Percentiles rank a stretch among this genome's conserved stretches.
phyloP scores from a whole-genome alignment of 1,284 basidiomycete genomes.

The Malassezia equina region DNA sequence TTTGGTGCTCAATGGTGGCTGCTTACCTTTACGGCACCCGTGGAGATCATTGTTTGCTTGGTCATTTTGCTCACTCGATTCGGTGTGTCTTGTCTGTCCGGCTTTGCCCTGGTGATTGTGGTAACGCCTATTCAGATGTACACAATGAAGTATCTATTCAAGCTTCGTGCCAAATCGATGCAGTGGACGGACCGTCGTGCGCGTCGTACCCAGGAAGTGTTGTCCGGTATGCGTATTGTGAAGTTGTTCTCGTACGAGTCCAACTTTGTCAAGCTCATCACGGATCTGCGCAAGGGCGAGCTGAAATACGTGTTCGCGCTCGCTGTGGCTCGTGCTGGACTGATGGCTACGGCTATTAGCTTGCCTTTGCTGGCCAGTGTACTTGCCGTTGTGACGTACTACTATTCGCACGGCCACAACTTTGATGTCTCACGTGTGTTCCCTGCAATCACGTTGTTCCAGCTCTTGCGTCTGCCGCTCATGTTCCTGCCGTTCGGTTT shows the following conservation, averaged over 20 bases:
- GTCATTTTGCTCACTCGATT: slow-evolving; percentile 62
- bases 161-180: slow-evolving; percentile 66
- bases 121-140: slow-evolving; percentile 59
- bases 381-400: slow-evolving; percentile 73
- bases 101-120: slow-evolving; percentile 65
- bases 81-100: slow-evolving; percentile 70
- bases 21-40: slow-evolving; percentile 64
- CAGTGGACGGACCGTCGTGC: slow-evolving; percentile 66
- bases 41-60: slow-evolving; percentile 49
- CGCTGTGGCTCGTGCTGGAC: slow-evolving; percentile 62
- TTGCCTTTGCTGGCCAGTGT: slow-evolving; percentile 73
- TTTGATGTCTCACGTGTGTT: slow-evolving; percentile 56
- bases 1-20: slow-evolving; percentile 72
- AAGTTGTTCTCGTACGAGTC: slow-evolving; percentile 41
- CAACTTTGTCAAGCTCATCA: slow-evolving; percentile 56
- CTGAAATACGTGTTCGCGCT: slow-evolving; percentile 67
- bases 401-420: slow-evolving; percentile 53
- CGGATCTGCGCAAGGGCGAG: slow-evolving; percentile 63
- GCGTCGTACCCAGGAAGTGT: slow-evolving; percentile 43
- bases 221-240: slow-evolving; percentile 45
- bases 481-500: slow-evolving; percentile 54
- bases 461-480: slow-evolving; percentile 61
- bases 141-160: slow-evolving; percentile 67
- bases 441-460: slow-evolving; percentile 44
- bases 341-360: slow-evolving; percentile 60